Evolutionary conservation across 345 rosid species (phyloP).

Genomic region (Garcia nutans): DNA sequence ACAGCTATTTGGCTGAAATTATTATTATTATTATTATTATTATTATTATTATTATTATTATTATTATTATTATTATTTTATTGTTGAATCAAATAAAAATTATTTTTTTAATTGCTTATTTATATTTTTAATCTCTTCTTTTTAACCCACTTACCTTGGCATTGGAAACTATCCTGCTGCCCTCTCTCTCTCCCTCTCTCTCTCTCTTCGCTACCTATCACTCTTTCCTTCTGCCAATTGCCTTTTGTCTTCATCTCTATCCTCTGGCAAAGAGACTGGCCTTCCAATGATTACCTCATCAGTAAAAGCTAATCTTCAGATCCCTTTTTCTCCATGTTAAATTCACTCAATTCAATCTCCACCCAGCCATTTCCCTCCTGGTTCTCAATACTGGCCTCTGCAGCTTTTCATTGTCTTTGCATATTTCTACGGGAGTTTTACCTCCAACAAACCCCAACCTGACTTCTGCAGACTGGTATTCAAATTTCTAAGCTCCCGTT

Average conservation of each 20-base stretch:
- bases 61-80: too few species aligned
- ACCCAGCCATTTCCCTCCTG: slow-evolving; percentile 62
- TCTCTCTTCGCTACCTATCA: too few species aligned
- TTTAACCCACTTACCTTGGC: too few species aligned
- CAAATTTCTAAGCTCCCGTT: slow-evolving; percentile 33
- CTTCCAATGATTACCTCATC: slow-evolving; percentile 46
- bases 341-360: slow-evolving; percentile 59
- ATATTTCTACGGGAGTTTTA: slow-evolving; percentile 13
- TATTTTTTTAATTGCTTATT: too few species aligned
- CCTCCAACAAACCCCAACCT: slow-evolving; percentile 33
- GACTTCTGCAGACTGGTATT: slow-evolving; percentile 26
- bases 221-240: neutral
- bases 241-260: slow-evolving; percentile 49
- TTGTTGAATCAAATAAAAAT: too few species aligned
- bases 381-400: slow-evolving; percentile 24
- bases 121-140: too few species aligned
- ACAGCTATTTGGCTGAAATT: too few species aligned
- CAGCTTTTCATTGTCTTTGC: neutral
- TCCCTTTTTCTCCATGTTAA: slow-evolving; percentile 32
- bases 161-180: too few species aligned
- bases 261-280: slow-evolving; percentile 49
- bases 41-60: too few species aligned
- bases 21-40: too few species aligned
- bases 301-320: slow-evolving; percentile 42
- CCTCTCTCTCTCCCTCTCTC: too few species aligned